phyloP scores from a whole-genome alignment of 495 filamentous ascomycete genomes.

The Talaromyces nanjingensis region DNA sequence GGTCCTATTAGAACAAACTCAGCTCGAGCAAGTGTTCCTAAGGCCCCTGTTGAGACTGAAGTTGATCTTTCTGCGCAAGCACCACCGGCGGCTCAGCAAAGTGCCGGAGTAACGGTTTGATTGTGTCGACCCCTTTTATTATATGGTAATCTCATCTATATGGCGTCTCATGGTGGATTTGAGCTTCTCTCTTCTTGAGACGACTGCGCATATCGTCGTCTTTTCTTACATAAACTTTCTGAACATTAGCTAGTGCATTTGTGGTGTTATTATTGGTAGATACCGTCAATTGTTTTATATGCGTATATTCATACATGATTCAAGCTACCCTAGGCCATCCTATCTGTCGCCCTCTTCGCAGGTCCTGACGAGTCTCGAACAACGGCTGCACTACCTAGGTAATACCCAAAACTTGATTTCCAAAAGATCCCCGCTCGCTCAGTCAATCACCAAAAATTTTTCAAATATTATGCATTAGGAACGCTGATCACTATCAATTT shows the following conservation, averaged over 20 bases:
- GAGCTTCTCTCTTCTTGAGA: not conserved
- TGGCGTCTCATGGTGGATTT: not conserved
- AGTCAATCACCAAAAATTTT: too few species aligned
- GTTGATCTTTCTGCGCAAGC: slow-evolving; percentile 5
- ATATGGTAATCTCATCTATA: not conserved
- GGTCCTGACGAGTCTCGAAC: too few species aligned
- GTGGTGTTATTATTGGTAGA: not conserved
- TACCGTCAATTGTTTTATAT: not conserved
- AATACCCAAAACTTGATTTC: too few species aligned
- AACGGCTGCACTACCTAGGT: too few species aligned
- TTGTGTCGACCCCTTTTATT: not conserved
- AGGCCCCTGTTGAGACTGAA: slow-evolving; percentile 14
- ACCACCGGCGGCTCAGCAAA: not conserved
- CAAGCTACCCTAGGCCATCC: too few species aligned
- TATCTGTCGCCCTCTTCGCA: too few species aligned
- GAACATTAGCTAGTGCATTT: not conserved
- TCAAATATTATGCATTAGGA: too few species aligned
- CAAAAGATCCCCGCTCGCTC: too few species aligned
- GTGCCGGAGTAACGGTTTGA: slow-evolving; percentile 6
- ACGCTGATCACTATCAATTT: too few species aligned
- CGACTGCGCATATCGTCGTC: not conserved
- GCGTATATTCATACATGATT: too few species aligned
- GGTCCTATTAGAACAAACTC: slow-evolving; percentile 37
- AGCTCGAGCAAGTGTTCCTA: slow-evolving; percentile 19
- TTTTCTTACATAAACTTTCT: not conserved